These are phyloP conservation scores for Leccinum pachyderme DNA, from an alignment of 1,284 basidiomycete species.

Conservation along the genomic window DNA sequence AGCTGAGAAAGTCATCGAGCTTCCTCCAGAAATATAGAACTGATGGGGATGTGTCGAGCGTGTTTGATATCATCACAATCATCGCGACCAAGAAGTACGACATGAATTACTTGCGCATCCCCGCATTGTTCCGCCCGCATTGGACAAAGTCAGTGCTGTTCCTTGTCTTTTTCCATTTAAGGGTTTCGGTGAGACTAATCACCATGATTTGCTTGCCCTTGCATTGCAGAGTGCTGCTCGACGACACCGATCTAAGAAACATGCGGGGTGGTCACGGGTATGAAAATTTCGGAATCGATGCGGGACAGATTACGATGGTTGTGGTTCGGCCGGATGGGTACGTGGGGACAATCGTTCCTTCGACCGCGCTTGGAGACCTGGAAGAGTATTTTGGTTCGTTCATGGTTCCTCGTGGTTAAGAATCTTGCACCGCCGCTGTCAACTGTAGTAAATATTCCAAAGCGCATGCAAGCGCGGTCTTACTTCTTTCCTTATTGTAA, in stretches of 20 bases:
- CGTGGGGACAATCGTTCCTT: background rate
- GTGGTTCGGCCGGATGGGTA: background rate
- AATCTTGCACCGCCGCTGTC: background rate
- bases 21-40: background rate
- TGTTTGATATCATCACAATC: background rate
- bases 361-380: background rate
- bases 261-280: background rate
- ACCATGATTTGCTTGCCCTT: background rate
- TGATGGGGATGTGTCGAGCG: background rate
- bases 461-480: too few species aligned
- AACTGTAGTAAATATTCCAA: background rate
- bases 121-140: background rate
- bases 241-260: background rate
- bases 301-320: background rate
- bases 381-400: background rate
- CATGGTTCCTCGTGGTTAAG: background rate
- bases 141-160: background rate
- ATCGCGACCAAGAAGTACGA: background rate
- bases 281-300: background rate
- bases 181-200: background rate
- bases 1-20: background rate
- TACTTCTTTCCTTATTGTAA: too few species aligned
- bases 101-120: background rate
- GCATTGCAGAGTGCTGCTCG: background rate
- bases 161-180: background rate